A percentile compares a stretch with the other conserved stretches of the same genome.
Evolutionary conservation across 2,329 filamentous ascomycete species (phyloP).

Genomic region (Aspergillaceae sp.): DNA sequence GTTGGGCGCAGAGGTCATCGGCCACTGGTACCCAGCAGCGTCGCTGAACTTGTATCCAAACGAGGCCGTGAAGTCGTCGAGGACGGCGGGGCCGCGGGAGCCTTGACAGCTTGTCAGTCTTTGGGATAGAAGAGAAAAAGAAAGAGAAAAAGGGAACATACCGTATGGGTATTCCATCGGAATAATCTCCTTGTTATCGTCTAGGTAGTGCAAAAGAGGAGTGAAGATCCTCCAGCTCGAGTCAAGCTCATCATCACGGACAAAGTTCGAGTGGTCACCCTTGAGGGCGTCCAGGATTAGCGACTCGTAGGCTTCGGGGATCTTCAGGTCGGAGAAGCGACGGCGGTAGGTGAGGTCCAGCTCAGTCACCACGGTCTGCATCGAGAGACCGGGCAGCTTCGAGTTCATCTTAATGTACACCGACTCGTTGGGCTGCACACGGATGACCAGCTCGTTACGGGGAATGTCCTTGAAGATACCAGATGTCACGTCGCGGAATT

Average conservation of each 20-base stretch:
- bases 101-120: conserved; percentile 45
- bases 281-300: conserved; percentile 95
- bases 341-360: conserved; percentile 96
- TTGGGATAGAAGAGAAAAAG: not conserved
- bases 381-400: conserved; percentile 93
- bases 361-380: conserved; percentile 98
- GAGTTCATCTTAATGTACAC: conserved; percentile 99
- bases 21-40: conserved; percentile 92
- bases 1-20: conserved; percentile 66
- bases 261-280: conserved; percentile 99
- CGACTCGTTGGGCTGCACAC: conserved; percentile 97
- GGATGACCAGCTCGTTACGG: conserved; percentile 97
- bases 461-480: conserved; percentile 99
- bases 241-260: conserved; percentile 91
- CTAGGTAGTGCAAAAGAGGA: conserved; percentile 92
- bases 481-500: conserved; percentile 98
- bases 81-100: conserved; percentile 87
- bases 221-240: conserved; percentile 98
- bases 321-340: conserved; percentile 98
- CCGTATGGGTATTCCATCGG: conserved; percentile 99
- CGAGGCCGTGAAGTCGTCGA: conserved; percentile 95
- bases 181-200: conserved; percentile 98
- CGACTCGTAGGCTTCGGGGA: conserved; percentile 97
- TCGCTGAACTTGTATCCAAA: conserved; percentile 99
- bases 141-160: conserved; percentile 41